Evolutionary conservation across 768 basidiomycete genomes (phyloP), one percentile per base, ranked within the genome.

Genomic region (Leucosporidium scottii): DNA sequence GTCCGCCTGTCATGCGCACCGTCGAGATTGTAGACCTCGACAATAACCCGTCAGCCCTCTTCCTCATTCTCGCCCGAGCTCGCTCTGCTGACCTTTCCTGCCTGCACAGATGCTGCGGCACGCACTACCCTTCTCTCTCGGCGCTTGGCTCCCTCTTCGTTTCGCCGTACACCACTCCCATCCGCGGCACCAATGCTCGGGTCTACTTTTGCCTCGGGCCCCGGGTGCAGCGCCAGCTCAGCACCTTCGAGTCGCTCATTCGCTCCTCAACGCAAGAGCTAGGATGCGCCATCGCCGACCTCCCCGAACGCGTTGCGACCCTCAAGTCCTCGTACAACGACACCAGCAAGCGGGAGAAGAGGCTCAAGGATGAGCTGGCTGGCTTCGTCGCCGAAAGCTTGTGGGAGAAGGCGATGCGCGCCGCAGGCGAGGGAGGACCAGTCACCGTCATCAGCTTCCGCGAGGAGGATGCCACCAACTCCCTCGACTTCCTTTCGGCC

Each of bases 191-290:
- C 0, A 86, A 86, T 65, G 85, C 84, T 28, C 85, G 90, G 30
- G 82, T 93, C 7, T 89, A 86, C 79, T 93, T 96, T 80, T 82
- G 88, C 59, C 44, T 86, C n/a, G 92, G 91, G 7, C 86, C 88
- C 21, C 86, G 91, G 28, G 82, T 91, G 9, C 83, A 88, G 54
- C 74, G 80, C 3, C 82, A 89, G 74, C 80, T 92, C 62, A 80
- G 83, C 3, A 80, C 83, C 3, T 81, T 85, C 0, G 87, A 90
- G 72, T 76, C 78, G 17, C 75, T 82, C 7, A 81, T 92, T 44
- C 80, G 84, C 3, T 77, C 76, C 55, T 82, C 87, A 0, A 82
- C 89, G 0, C 79, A 83, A 3, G 82, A 82, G 21, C 81, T 93
- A 34, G 89, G 86, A 54, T 87, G 88, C 73, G 86, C 87, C 4